A percentile compares a stretch with the other conserved stretches of the same genome.
Evolutionary conservation across 495 filamentous ascomycete genomes (phyloP).

Genomic region (Paragyromitra xinjiangensis): DNA sequence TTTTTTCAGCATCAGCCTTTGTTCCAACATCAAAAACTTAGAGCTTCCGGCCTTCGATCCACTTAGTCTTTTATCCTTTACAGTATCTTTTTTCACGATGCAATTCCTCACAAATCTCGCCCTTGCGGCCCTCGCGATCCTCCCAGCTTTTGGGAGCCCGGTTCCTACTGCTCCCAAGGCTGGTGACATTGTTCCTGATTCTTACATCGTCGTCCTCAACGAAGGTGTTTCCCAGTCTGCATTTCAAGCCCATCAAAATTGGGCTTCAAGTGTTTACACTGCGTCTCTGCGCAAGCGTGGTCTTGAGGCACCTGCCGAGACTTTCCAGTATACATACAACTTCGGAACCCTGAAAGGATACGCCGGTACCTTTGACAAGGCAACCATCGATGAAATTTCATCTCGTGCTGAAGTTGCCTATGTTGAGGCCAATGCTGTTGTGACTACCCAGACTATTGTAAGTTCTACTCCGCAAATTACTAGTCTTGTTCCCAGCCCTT

Average conservation of each 20-base stretch:
- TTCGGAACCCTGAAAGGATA: constrained; percentile 59
- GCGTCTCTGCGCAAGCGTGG: constrained; percentile 59
- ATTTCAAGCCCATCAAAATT: constrained; percentile 59
- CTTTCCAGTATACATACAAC: constrained; percentile 59
- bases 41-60: constrained; percentile 31
- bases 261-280: constrained; percentile 58
- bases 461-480: not conserved
- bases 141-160: constrained; percentile 55
- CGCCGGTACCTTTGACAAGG: constrained; percentile 59
- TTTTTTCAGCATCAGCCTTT: constrained; percentile 26
- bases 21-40: constrained; percentile 7
- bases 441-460: constrained; percentile 59
- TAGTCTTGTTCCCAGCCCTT: not conserved
- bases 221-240: constrained; percentile 58
- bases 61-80: constrained; percentile 23
- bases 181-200: constrained; percentile 60
- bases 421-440: constrained; percentile 63
- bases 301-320: constrained; percentile 37
- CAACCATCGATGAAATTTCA: constrained; percentile 59
- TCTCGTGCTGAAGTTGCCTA: constrained; percentile 60
- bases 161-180: constrained; percentile 41
- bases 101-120: constrained; percentile 50
- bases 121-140: constrained; percentile 55
- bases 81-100: constrained; percentile 28
- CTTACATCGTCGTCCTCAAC: constrained; percentile 67